Percentiles rank a stretch among this genome's conserved stretches.
phyloP scores from a whole-genome alignment of 176 grass and related monocot species.

The Cenchrus americanus region DNA sequence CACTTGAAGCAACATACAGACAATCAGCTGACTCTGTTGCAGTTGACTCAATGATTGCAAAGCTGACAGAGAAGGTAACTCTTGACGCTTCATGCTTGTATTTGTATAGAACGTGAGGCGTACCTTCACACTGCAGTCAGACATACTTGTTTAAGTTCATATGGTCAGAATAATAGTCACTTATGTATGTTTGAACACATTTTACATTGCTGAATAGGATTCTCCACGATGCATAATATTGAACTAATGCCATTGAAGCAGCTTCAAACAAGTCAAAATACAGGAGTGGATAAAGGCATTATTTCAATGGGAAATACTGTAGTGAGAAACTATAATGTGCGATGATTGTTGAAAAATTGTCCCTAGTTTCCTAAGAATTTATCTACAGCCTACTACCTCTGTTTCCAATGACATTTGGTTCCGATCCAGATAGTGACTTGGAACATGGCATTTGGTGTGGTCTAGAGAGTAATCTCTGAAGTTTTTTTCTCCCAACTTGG shows the following conservation, averaged over 20 bases:
- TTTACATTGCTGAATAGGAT: not conserved
- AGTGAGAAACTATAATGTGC: not conserved
- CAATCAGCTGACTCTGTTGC: constrained; percentile 73
- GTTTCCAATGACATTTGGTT: not conserved
- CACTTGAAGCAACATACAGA: constrained; percentile 93
- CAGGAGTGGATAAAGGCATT: too few species aligned
- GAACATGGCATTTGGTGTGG: not conserved
- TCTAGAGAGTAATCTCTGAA: not conserved
- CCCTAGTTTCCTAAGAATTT: not conserved
- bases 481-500: not conserved
- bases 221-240: not conserved
- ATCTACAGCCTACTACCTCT: not conserved
- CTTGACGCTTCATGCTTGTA: not conserved
- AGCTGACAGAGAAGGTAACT: constrained; percentile 81
- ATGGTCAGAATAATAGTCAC: constrained; percentile 5
- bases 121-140: not conserved
- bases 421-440: not conserved
- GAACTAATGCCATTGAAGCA: not conserved
- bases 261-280: too few species aligned
- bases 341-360: not conserved
- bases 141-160: not conserved
- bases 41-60: constrained; percentile 84
- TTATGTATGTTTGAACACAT: not conserved
- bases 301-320: not conserved
- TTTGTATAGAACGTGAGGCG: not conserved